Percentiles rank a stretch among this genome's conserved stretches.
Conservation (phyloP, 768 basidiomycete species). For the Obba rivulosa region DNA sequence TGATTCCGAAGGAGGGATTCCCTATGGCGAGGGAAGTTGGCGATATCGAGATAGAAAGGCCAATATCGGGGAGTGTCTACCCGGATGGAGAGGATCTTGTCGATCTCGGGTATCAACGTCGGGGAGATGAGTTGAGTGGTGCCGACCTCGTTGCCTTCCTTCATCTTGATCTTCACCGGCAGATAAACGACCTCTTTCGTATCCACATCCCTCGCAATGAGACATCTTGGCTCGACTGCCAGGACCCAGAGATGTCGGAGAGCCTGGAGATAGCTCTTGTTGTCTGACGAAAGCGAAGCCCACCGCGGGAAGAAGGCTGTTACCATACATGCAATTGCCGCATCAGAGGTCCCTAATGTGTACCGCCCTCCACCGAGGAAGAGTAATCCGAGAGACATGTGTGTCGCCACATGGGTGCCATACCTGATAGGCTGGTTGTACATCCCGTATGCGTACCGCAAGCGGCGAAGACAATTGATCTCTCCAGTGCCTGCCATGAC, state of each 20-base stretch:
- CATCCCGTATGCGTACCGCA: constrained; percentile 89
- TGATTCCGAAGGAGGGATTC: constrained; percentile 67
- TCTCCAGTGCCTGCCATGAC: constrained; percentile 98
- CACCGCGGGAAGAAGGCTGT: constrained; percentile 91
- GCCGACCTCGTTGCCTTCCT: constrained; percentile 57
- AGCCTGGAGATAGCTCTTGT: constrained; percentile 87
- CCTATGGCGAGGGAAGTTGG: constrained; percentile 60
- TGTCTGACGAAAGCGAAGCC: constrained; percentile 74
- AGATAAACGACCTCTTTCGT: constrained; percentile 87
- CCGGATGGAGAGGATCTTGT: constrained; percentile 72
- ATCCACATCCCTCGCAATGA: constrained; percentile 90
- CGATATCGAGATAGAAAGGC: constrained; percentile 83
- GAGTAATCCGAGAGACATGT: constrained; percentile 85
- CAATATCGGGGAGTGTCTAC: constrained; percentile 95
- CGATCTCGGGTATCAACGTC: constrained; percentile 86
- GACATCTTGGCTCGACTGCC: constrained; percentile 89
- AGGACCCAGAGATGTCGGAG: constrained; percentile 95
- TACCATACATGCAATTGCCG: constrained; percentile 86
- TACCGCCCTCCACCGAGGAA: constrained; percentile 92
- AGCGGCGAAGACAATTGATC: constrained; percentile 78
- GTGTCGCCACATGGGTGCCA: constrained; percentile 85
- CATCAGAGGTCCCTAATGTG: constrained; percentile 87
- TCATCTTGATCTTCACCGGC: constrained; percentile 82
- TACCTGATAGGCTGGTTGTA: constrained; percentile 70
- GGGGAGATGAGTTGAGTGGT: constrained; percentile 84